phyloP scores from a whole-genome alignment of 2,329 filamentous ascomycete genomes.

The Clonostachys rhizophaga region DNA sequence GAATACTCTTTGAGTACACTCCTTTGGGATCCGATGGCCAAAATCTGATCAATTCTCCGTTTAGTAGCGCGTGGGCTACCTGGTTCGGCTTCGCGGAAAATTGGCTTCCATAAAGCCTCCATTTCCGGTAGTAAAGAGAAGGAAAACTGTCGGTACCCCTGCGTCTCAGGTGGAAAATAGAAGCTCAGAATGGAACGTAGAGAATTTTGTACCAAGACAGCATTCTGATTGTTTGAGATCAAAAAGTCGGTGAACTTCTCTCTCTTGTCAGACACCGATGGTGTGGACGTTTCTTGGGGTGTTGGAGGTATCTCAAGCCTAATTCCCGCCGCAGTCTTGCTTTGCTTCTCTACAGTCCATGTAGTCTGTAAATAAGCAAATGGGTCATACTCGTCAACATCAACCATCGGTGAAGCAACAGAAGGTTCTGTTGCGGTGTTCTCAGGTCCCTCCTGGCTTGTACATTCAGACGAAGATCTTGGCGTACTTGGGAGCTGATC shows the following conservation, averaged over 20 bases:
- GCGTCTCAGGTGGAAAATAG: slow-evolving; percentile 42
- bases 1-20: slow-evolving; percentile 47
- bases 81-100: slow-evolving; percentile 34
- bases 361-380: slow-evolving; percentile 28
- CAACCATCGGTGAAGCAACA: slow-evolving; percentile 7
- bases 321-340: slow-evolving; percentile 8
- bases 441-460: neutral
- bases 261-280: slow-evolving; percentile 17
- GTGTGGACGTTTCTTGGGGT: slow-evolving; percentile 35
- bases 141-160: slow-evolving; percentile 41
- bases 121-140: slow-evolving; percentile 43
- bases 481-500: slow-evolving; percentile 16
- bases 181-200: slow-evolving; percentile 46
- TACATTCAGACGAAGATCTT: slow-evolving; percentile 6
- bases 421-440: slow-evolving; percentile 6
- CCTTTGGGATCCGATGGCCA: slow-evolving; percentile 54
- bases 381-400: slow-evolving; percentile 40
- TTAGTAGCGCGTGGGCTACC: slow-evolving; percentile 19
- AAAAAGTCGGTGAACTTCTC: slow-evolving; percentile 40
- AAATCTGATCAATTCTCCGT: slow-evolving; percentile 48
- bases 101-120: slow-evolving; percentile 46
- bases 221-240: slow-evolving; percentile 33
- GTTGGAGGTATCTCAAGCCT: slow-evolving; percentile 30
- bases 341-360: slow-evolving; percentile 6
- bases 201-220: slow-evolving; percentile 51